Evolutionary conservation across 495 filamentous ascomycete species (phyloP), one percentile per base, ranked within the genome.

Genomic region (Apodospora peruviana): DNA sequence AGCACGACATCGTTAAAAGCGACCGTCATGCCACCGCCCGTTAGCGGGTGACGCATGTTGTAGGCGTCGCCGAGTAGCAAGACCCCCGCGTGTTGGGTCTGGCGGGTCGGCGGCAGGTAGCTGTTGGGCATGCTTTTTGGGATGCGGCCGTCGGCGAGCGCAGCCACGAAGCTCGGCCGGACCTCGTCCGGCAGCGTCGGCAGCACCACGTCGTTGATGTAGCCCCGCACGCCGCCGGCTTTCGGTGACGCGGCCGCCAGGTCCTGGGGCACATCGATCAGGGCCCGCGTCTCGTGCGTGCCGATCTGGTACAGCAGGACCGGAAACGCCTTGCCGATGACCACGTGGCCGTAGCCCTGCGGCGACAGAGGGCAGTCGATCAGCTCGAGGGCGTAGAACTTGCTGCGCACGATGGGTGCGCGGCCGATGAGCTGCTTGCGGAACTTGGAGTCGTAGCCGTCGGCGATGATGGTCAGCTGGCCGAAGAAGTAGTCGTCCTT

Each of bases 241-340:
- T 79, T 72, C 9, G 81, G 58, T 0, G 78, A 73, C 0, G 91
- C 90, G 4, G 80, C 78, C n/a, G 89, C 82, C 3, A 84, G 66
- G 57, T 84, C 81, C 43, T 87, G 83, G 16, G 90, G 90, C n/a
- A 98, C 79, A 68, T 97, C 91, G 58, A 97, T 78, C 11, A 98
- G 78, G 17, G 87, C 86, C 39, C 93, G 80, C 3, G 93, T 98
- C 67, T 96, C 93, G 71, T 86, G 89, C 11, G 88, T 86, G 57
- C 94, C 91, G 67, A 98, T 98, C 70, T 97, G 93, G 74, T 98
- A 98, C 50, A 98, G 78, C 17, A 98, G 82, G 38, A 95, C 84
- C 1, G 91, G 91, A 4, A 84, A 78, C 24, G 78, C 76, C 46
- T 87, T 80, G 48, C 86, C 85, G 48, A 98, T 82, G 32, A 96